phyloP scores from a whole-genome alignment of 257 asterid genomes.

The Gentiana macrophylla region DNA sequence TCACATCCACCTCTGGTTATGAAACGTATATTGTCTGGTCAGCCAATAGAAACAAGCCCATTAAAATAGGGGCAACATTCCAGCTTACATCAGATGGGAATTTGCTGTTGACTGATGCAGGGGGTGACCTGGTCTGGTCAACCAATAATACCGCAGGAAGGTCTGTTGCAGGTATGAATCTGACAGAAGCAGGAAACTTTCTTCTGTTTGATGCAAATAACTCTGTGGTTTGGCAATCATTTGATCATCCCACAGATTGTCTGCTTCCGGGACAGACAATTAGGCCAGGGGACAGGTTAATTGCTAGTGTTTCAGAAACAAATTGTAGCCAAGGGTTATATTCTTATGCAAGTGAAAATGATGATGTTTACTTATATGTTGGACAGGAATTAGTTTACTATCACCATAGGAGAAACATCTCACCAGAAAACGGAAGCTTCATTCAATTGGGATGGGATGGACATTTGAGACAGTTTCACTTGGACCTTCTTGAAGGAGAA shows the following conservation, averaged over 20 bases:
- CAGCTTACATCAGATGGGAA: constrained; percentile 10
- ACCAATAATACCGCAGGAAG: background rate
- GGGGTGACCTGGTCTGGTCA: constrained; percentile 9
- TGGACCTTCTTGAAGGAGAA: constrained; percentile 19
- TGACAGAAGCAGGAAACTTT: constrained; percentile 26
- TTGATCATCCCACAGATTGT: constrained; percentile 70
- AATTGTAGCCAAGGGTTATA: constrained; percentile 59
- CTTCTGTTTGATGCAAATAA: constrained; percentile 34
- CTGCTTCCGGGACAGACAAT: constrained; percentile 71
- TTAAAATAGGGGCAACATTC: background rate
- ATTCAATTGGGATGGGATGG: constrained; percentile 17
- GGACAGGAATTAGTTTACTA: too few species aligned
- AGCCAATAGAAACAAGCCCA: constrained; percentile 5
- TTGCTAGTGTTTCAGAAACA: constrained; percentile 66
- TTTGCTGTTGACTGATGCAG: constrained; percentile 5
- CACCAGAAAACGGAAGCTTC: background rate
- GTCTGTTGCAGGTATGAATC: constrained; percentile 3
- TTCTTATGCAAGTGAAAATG: constrained; percentile 40
- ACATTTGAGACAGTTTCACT: constrained; percentile 22
- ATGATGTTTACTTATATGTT: background rate
- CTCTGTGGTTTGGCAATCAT: constrained; percentile 59
- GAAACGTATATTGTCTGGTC: constrained; percentile 5
- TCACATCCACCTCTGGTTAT: too few species aligned
- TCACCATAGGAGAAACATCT: too few species aligned
- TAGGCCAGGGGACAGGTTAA: constrained; percentile 29